Percentiles rank a stretch among this genome's conserved stretches.
Conservation (phyloP, 1,139 yeast species). For the Meyerozyma guilliermondii region DNA sequence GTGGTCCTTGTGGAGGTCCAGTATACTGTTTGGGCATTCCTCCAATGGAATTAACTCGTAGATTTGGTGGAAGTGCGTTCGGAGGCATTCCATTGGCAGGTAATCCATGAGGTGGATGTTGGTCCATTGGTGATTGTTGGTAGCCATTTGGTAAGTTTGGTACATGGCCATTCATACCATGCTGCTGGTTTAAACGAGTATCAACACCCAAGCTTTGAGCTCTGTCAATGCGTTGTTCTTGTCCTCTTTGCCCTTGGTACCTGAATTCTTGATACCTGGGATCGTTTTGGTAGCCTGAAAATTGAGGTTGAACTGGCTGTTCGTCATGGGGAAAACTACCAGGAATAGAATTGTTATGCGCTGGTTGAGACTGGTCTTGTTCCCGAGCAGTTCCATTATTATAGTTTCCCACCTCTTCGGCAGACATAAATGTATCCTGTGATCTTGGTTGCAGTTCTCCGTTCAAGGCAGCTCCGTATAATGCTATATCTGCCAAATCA, state of each 20-base stretch:
- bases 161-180: neutral
- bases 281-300: neutral
- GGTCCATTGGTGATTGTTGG: slow-evolving; percentile 18
- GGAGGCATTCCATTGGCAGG: slow-evolving; percentile 31
- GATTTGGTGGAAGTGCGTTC: slow-evolving; percentile 24
- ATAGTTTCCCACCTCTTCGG: slow-evolving; percentile 1
- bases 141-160: slow-evolving; percentile 7
- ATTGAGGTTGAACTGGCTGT: neutral
- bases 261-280: neutral
- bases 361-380: neutral
- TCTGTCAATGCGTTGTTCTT: neutral
- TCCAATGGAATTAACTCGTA: slow-evolving; percentile 10
- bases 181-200: neutral
- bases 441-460: slow-evolving; percentile 15
- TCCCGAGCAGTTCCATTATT: neutral
- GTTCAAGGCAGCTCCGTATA: slow-evolving; percentile 33
- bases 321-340: neutral
- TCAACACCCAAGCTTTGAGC: neutral
- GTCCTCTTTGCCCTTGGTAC: neutral
- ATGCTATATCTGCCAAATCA: slow-evolving; percentile 42
- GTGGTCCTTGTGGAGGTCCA: slow-evolving; percentile 4
- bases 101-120: slow-evolving; percentile 33
- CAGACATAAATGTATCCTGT: slow-evolving; percentile 1
- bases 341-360: neutral
- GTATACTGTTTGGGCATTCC: slow-evolving; percentile 1